Base-by-base conservation (phyloP, 805 yeast species). In the Wickerhamiella shivajii region DNA sequence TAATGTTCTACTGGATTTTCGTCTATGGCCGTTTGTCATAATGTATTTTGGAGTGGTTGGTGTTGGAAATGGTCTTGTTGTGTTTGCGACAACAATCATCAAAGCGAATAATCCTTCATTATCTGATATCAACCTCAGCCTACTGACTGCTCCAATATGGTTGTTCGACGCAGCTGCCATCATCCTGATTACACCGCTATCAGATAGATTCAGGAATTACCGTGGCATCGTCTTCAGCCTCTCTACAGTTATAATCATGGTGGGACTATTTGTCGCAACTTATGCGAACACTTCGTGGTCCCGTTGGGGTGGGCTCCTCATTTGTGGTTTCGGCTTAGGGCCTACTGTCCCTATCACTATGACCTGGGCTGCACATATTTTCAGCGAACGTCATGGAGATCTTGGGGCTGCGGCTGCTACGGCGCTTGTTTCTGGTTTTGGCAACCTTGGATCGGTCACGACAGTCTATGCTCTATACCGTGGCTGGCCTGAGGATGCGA, bases 1-100 rank as follows among this genome's bases (percentile, higher is more conserved):
- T 26, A 52, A 50, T 6, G 66, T 81, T 25, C 43, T 78, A 15
- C 45, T 61, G 20, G 93, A 83, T 50, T 47, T 65, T 28, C 63
- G 90, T 42, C 61, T 76, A 26, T 80, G 85, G 85, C 90, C 93
- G 1, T 55, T 83, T 39, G 61, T 79, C 28, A 61, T 81, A 57
- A 81, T 81, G 93, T 81, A 81, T 56, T 83, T 81, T 51, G 94
- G 93, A 13, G 93, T 78, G 14, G 93, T 81, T 17, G 94, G 93
- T 29, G 71, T 81, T n/a, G 94, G 94, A 1, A 74, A 67, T 47
- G 94, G 93, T 20, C 59, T 81, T 31, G 84, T 84, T 20, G 87
- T 76, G 14, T 81, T 77, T 55, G 93, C 85, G 4, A 74, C 93
- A 3, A 73, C 87, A 6, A 69, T 81, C 44, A 75, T 81, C 45